phyloP scores from a whole-genome alignment of 306 rosid genomes.

The Inga leiocalycina region DNA sequence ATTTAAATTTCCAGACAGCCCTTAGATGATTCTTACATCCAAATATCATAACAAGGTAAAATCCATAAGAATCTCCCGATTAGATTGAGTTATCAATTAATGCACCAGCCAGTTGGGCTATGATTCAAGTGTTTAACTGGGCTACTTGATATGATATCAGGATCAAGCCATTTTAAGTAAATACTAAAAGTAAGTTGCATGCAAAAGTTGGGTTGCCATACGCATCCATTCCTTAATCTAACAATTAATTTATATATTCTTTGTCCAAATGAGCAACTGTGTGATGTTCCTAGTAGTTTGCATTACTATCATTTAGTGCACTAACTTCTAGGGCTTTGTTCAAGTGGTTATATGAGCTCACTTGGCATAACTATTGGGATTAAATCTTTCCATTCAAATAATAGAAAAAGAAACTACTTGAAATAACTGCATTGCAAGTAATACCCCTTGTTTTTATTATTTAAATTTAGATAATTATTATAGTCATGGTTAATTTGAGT shows the following conservation, averaged over 20 bases:
- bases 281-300: constrained; percentile 18
- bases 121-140: background rate
- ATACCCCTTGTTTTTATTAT: background rate
- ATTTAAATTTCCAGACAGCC: constrained; percentile 11
- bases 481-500: constrained; percentile 24
- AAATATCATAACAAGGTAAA: constrained; percentile 13
- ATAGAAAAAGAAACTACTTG: constrained; percentile 4
- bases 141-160: no score
- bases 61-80: background rate
- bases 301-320: constrained; percentile 12
- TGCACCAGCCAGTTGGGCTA: background rate
- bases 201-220: background rate
- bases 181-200: background rate
- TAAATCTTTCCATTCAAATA: background rate
- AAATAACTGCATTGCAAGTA: background rate
- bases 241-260: constrained; percentile 5
- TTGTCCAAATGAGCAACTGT: constrained; percentile 27
- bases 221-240: background rate
- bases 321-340: constrained; percentile 4
- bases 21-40: constrained; percentile 14
- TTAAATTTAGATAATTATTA: constrained; percentile 2
- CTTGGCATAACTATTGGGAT: background rate
- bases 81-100: constrained; percentile 7
- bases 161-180: no score
- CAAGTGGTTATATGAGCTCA: constrained; percentile 17